These are phyloP conservation scores for Wickerhamiella kurtzmanii DNA, from an alignment of 805 yeast genomes.

Conservation along the genomic window DNA sequence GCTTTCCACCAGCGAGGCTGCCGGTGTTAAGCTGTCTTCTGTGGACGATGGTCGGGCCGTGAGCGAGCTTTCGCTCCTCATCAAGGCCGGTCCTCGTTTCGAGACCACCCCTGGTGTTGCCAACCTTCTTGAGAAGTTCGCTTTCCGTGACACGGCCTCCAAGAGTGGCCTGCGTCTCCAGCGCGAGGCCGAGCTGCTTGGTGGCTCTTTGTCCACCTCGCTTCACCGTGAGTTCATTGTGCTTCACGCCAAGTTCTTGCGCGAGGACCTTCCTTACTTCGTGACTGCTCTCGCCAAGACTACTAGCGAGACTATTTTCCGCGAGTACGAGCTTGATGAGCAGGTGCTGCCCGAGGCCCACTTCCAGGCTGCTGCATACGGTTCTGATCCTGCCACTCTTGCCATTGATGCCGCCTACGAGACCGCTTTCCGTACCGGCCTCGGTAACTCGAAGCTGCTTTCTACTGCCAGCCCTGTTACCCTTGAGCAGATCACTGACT, in stretches of 20 bases:
- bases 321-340: constrained; percentile 74
- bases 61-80: constrained; percentile 64
- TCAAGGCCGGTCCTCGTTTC: constrained; percentile 69
- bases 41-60: constrained; percentile 49
- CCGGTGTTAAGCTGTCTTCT: constrained; percentile 19
- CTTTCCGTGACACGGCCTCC: constrained; percentile 59
- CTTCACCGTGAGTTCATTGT: constrained; percentile 78
- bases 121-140: constrained; percentile 71
- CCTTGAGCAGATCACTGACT: constrained; percentile 50
- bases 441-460: constrained; percentile 70
- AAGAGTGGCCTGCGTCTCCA: constrained; percentile 86
- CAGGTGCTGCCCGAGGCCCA: constrained; percentile 65
- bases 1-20: constrained; percentile 20
- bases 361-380: constrained; percentile 39
- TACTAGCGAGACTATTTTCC: constrained; percentile 50
- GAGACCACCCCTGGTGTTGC: constrained; percentile 62
- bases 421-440: constrained; percentile 71
- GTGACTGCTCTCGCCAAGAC: constrained; percentile 74
- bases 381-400: constrained; percentile 37
- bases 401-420: constrained; percentile 72
- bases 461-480: constrained; percentile 49
- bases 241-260: constrained; percentile 68
- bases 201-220: constrained; percentile 58
- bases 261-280: constrained; percentile 81
- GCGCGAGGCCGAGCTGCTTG: constrained; percentile 88